A percentile compares a stretch with the other conserved stretches of the same genome.
Conservation (phyloP, 768 basidiomycete species). For the Galerina marginata region DNA sequence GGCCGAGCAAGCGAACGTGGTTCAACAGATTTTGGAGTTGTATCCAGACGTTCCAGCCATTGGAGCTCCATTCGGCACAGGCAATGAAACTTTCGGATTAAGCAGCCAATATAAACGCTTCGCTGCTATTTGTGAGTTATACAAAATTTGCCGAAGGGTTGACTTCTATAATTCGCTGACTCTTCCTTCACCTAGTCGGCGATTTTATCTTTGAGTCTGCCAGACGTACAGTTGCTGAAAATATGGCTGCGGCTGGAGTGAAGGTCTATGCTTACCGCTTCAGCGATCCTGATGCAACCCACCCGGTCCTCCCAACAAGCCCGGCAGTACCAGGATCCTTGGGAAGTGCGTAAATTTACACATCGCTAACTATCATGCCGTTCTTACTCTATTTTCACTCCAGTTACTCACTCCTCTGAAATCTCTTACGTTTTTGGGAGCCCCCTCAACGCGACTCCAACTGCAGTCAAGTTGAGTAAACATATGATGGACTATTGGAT, state of each 20-base stretch:
- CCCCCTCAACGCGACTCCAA: constrained; percentile 20
- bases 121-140: constrained; percentile 29
- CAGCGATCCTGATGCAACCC: constrained; percentile 31
- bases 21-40: constrained; percentile 31
- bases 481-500: constrained; percentile 45
- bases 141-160: constrained; percentile 6
- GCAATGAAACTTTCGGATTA: constrained; percentile 46
- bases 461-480: constrained; percentile 24
- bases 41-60: constrained; percentile 46
- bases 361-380: not conserved
- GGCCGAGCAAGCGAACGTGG: constrained; percentile 13
- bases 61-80: constrained; percentile 50
- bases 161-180: not conserved
- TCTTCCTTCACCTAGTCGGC: constrained; percentile 25
- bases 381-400: not conserved
- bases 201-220: constrained; percentile 32
- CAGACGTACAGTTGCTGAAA: constrained; percentile 36
- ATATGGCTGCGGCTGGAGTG: constrained; percentile 38
- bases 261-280: constrained; percentile 45
- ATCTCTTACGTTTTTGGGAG: constrained; percentile 36
- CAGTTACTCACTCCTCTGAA: constrained; percentile 27
- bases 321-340: constrained; percentile 21
- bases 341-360: constrained; percentile 28
- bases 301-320: constrained; percentile 19
- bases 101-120: constrained; percentile 31